Percentiles rank a stretch among this genome's conserved stretches.
phyloP scores from a whole-genome alignment of 2,329 filamentous ascomycete species.

The Blastomyces silverae region DNA sequence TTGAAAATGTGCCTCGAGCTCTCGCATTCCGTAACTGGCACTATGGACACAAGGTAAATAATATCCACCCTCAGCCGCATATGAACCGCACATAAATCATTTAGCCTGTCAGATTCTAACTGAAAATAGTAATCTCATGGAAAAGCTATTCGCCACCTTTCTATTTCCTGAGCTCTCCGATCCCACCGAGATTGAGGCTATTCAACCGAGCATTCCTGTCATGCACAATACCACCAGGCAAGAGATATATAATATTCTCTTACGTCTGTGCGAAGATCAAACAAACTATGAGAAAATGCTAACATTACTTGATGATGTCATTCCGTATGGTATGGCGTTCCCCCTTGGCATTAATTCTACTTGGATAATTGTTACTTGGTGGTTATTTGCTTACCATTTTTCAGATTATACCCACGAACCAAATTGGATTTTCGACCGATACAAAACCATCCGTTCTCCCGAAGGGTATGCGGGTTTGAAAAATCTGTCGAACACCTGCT shows the following conservation, averaged over 20 bases:
- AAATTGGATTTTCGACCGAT: conserved; percentile 56
- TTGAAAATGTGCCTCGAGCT: conserved; percentile 40
- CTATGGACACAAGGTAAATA: conserved; percentile 33
- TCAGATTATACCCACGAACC: conserved; percentile 57
- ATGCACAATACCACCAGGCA: conserved; percentile 52
- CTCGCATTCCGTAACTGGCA: conserved; percentile 30
- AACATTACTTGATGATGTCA: conserved; percentile 46
- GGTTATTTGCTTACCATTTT: conserved; percentile 23
- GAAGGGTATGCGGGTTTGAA: conserved; percentile 83
- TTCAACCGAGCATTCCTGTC: conserved; percentile 41
- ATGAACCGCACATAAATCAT: conserved; percentile 2
- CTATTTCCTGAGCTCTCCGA: conserved; percentile 55
- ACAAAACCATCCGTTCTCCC: conserved; percentile 61
- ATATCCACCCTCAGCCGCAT: conserved; percentile 16
- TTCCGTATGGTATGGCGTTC: conserved; percentile 44
- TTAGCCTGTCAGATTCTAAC: conserved; percentile 17
- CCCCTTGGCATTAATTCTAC: conserved; percentile 24
- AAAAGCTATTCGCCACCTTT: conserved; percentile 55
- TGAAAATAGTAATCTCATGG: conserved; percentile 38
- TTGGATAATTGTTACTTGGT: conserved; percentile 1
- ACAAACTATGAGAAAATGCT: conserved; percentile 49
- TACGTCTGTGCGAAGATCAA: conserved; percentile 49
- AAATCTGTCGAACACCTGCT: conserved; percentile 94
- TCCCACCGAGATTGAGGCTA: conserved; percentile 23
- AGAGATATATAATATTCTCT: conserved; percentile 56